Evolutionary conservation across 768 basidiomycete species (phyloP).

Genomic region (Plicaturopsis crispa): DNA sequence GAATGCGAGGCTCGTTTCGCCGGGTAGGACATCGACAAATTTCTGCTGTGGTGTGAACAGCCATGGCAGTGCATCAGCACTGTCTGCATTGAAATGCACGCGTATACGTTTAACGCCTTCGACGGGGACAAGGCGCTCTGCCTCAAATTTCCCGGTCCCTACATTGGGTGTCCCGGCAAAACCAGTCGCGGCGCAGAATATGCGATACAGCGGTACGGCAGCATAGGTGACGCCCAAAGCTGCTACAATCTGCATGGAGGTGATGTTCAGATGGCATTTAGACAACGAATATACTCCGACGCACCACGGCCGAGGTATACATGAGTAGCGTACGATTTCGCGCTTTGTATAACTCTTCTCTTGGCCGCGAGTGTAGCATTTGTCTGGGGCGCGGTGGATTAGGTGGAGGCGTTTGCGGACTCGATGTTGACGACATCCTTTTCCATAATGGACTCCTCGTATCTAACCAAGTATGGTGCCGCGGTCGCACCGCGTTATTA

Average conservation of each 20-base stretch:
- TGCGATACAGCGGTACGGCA: slow-evolving; percentile 93
- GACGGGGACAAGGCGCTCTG: slow-evolving; percentile 77
- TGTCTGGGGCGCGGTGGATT: too few species aligned
- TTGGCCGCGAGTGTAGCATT: too few species aligned
- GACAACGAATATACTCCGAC: slow-evolving; percentile 21
- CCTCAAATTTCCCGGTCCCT: slow-evolving; percentile 74
- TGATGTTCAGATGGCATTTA: neutral
- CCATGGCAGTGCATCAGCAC: slow-evolving; percentile 88
- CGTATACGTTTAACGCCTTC: slow-evolving; percentile 70
- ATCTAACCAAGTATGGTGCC: too few species aligned
- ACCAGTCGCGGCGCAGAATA: slow-evolving; percentile 97
- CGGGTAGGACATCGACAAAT: slow-evolving; percentile 84
- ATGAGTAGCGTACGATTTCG: slow-evolving; percentile 77
- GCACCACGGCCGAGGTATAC: slow-evolving; percentile 78
- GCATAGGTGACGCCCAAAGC: slow-evolving; percentile 90
- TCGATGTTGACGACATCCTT: too few species aligned
- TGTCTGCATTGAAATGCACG: slow-evolving; percentile 94
- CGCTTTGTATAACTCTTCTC: too few species aligned
- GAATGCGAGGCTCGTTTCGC: slow-evolving; percentile 94
- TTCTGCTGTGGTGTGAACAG: slow-evolving; percentile 87
- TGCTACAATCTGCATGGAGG: slow-evolving; percentile 52
- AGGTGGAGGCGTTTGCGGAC: too few species aligned
- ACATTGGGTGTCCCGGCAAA: slow-evolving; percentile 94
- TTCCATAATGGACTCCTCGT: too few species aligned
- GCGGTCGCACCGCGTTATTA: too few species aligned